Base-by-base conservation (phyloP, 768 basidiomycete genomes). In the Russula emetica region DNA sequence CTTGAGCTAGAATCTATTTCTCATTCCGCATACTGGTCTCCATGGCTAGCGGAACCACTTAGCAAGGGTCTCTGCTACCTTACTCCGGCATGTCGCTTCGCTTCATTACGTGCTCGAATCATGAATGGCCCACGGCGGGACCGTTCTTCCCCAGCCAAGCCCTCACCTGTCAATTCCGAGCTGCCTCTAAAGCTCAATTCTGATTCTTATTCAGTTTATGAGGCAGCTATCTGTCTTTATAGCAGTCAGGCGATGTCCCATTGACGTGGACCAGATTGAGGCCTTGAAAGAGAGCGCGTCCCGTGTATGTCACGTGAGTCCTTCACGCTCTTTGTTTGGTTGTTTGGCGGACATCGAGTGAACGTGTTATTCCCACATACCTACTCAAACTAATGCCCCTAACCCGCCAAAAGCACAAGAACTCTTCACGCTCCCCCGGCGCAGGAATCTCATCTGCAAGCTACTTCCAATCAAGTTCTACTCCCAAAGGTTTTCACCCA, bases 401-500 rank as follows among this genome's bases (percentile, higher is more conserved):
- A 50, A 68, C 60, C 50, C 58, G 60, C 54, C 59, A 60, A 36
- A 68, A 66, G 44, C 3, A 40, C 24, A 61, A 61, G 44, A 68
- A 40, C 55, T 14, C 58, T 20, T 68, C 64, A 32, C 67, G 67
- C 28, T 62, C 67, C 32, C 64, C 67, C 18, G 64, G 64, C n/a
- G 61, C 60, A 13, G 67, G 64, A 26, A 66, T 68, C 42, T 66
- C 66, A 14, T 64, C 64, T 54, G 59, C 62, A 5, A 58, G 26
- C 18, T 61, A 58, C 32, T 61, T 69, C 18, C 66, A 64, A 45
- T 58, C 59, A 30, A 50, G 40, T 51, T 51, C 61, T 14, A 57
- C 67, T 8, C 65, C 70, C 28, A 73, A 71, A 11, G 62, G 66
- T 5, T 76, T 76, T 49, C 65, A 71, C 8, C 75, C 75, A 4